Conservation (phyloP, 2,329 filamentous ascomycete genomes). For the Rutstroemia sp. region DNA sequence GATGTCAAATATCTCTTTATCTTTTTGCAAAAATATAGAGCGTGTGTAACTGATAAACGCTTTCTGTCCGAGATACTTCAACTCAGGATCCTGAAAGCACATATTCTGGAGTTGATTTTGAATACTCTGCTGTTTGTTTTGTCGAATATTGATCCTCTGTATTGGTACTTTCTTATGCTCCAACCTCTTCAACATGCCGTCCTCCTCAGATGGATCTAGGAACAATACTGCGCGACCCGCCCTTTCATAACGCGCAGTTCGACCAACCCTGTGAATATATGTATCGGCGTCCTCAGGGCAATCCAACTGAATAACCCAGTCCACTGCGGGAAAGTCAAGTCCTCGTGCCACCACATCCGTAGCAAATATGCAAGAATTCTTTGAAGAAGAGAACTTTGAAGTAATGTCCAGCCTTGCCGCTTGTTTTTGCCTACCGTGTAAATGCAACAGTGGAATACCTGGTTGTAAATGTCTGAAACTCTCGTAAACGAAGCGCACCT, state of each 20-base stretch:
- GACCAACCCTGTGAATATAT: conserved; percentile 92
- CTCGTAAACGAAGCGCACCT: conserved; percentile 94
- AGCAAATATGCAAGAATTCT: conserved; percentile 83
- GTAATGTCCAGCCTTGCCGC: conserved; percentile 82
- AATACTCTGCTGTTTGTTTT: conserved; percentile 84
- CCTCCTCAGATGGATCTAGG: conserved; percentile 84
- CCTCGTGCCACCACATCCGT: conserved; percentile 93
- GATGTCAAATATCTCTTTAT: conserved; percentile 86
- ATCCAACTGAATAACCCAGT: conserved; percentile 99
- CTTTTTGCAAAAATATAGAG: conserved; percentile 79
- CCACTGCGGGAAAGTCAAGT: conserved; percentile 90
- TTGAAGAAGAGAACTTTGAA: conserved; percentile 69
- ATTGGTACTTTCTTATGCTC: conserved; percentile 88
- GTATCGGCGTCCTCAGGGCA: conserved; percentile 95
- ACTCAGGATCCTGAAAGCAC: conserved; percentile 88
- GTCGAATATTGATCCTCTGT: conserved; percentile 75
- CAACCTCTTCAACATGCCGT: conserved; percentile 79
- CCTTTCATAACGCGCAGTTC: conserved; percentile 88
- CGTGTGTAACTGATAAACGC: conserved; percentile 87
- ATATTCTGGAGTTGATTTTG: conserved; percentile 82
- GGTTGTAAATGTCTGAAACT: conserved; percentile 88
- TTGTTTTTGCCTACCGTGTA: conserved; percentile 93
- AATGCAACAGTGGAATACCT: conserved; percentile 84
- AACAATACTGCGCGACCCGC: conserved; percentile 85
- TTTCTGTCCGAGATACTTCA: conserved; percentile 95